Conservation (phyloP, 2,329 filamentous ascomycete genomes). For the Endoconidiophora laricicola region DNA sequence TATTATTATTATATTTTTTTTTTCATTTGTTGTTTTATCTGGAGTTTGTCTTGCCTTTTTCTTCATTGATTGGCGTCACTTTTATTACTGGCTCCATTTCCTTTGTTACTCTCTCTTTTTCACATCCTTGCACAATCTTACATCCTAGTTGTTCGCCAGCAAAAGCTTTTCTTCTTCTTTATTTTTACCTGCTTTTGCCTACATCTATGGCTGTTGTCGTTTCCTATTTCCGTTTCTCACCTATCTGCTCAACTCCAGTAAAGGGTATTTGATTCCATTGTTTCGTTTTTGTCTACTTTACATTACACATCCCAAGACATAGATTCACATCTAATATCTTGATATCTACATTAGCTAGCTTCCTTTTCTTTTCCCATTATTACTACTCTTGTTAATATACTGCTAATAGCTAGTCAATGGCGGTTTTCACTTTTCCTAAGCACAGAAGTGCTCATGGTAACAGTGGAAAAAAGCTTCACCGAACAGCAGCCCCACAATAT, state of each 20-base stretch:
- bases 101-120: background rate
- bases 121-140: background rate
- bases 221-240: no score
- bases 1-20: background rate
- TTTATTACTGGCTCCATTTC: background rate
- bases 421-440: no score
- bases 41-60: background rate
- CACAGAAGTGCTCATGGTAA: no score
- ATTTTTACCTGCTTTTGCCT: background rate
- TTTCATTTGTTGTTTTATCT: background rate
- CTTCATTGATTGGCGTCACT: background rate
- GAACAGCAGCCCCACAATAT: background rate
- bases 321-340: background rate
- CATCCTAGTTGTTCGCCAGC: background rate
- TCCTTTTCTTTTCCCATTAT: constrained; percentile 1
- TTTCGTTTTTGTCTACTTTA: background rate
- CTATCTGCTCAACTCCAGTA: no score
- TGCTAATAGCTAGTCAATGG: no score
- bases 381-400: no score
- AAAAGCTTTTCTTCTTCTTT: background rate
- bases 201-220: no score
- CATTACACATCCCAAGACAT: background rate
- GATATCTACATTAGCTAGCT: background rate
- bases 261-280: background rate
- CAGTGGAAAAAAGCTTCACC: background rate